These are phyloP conservation scores for Fibroporia radiculosa DNA, from an alignment of 768 basidiomycete genomes.

Conservation along the genomic window DNA sequence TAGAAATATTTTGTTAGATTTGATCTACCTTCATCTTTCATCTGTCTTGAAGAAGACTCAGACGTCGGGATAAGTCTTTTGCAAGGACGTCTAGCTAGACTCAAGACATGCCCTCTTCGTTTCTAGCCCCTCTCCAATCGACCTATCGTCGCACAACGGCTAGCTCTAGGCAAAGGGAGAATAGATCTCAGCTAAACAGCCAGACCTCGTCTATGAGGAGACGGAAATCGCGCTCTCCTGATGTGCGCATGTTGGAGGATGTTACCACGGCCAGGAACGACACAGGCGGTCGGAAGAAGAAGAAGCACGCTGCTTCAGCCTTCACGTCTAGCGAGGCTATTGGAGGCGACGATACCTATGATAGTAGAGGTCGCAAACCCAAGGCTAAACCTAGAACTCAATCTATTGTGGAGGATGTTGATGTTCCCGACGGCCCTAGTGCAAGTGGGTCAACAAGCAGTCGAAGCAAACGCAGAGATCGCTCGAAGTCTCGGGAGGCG, in stretches of 20 bases:
- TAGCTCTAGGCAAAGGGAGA: constrained; percentile 17
- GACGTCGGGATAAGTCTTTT: too few relatives aligned
- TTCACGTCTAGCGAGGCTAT: background rate
- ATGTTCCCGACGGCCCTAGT: constrained; percentile 3
- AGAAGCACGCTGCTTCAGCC: constrained; percentile 18
- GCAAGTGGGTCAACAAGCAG: background rate
- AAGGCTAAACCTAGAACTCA: constrained; percentile 9
- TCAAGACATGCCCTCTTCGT: background rate
- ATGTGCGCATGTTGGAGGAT: constrained; percentile 17
- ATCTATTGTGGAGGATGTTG: constrained; percentile 7
- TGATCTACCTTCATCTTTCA: too few relatives aligned
- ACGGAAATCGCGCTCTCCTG: constrained; percentile 29
- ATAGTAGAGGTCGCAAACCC: constrained; percentile 11
- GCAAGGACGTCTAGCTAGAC: too few relatives aligned
- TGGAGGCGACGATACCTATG: constrained; percentile 3
- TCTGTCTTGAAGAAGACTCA: too few relatives aligned
- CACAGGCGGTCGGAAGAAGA: constrained; percentile 19
- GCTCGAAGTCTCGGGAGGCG: constrained; percentile 31
- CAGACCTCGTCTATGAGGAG: constrained; percentile 14
- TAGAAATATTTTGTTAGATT: too few relatives aligned
- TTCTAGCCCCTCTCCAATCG: background rate
- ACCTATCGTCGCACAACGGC: constrained; percentile 8
- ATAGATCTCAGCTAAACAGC: constrained; percentile 2
- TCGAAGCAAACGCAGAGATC: constrained; percentile 23
- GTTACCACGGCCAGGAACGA: constrained; percentile 15